Evolutionary conservation across 805 yeast species (phyloP).

Genomic region (Metschnikowia cerradonensis): DNA sequence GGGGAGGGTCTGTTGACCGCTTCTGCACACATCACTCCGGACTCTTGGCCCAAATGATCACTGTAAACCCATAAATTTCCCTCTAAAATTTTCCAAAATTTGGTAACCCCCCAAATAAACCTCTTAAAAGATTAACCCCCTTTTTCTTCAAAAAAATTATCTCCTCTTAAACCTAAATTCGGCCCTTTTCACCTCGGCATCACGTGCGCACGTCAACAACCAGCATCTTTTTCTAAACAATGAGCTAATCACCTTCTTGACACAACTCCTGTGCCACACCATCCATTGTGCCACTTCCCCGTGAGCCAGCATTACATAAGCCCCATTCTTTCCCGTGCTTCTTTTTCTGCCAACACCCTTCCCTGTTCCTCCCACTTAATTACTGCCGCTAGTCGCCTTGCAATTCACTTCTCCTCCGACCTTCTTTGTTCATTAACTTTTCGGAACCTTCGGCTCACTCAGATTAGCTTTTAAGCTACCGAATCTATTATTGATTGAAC

Average conservation of each 20-base stretch:
- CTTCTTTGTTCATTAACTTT: not conserved
- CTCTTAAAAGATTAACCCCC: no score
- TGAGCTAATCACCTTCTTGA: not conserved
- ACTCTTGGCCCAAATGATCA: no score
- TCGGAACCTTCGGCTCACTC: not conserved
- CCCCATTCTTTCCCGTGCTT: not conserved
- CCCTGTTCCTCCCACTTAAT: not conserved
- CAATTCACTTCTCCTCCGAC: not conserved
- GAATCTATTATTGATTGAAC: no score
- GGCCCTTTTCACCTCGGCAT: not conserved
- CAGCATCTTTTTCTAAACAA: slow-evolving; percentile 1
- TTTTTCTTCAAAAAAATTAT: no score
- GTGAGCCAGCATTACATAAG: not conserved
- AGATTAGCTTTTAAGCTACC: no score
- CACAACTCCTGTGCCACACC: not conserved
- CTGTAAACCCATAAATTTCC: no score
- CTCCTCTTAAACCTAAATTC: no score
- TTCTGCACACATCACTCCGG: no score
- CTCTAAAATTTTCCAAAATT: no score
- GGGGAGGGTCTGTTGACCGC: no score
- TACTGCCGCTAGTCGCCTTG: not conserved
- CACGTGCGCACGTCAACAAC: slow-evolving; percentile 3
- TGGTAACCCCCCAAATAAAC: no score
- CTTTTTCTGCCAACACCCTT: not conserved
- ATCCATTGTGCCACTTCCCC: not conserved